phyloP scores from a whole-genome alignment of 305 asterid species.

The Euphrasia arctica region DNA sequence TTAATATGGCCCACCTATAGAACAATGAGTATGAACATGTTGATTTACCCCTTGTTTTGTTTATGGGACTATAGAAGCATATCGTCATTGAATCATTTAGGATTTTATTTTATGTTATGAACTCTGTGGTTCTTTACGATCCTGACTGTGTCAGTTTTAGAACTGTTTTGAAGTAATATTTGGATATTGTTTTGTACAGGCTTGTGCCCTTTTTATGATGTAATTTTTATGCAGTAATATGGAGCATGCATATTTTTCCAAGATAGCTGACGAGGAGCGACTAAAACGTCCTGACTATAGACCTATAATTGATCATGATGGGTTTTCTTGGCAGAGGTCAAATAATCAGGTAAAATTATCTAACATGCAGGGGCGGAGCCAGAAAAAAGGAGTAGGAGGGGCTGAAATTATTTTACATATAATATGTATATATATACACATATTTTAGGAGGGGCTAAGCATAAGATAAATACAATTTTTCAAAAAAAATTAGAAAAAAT shows the following conservation, averaged over 20 bases:
- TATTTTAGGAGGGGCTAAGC: too few relatives aligned
- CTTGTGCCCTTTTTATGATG: background rate
- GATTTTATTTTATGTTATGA: constrained; percentile 9
- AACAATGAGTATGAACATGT: background rate
- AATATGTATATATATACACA: too few relatives aligned
- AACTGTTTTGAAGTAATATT: constrained; percentile 1
- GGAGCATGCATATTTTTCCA: constrained; percentile 64
- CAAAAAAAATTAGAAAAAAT: too few relatives aligned
- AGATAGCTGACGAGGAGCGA: constrained; percentile 67
- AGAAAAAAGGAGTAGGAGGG: too few relatives aligned
- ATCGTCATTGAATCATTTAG: constrained; percentile 1
- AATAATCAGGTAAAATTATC: constrained; percentile 51
- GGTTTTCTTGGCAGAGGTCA: constrained; percentile 59
- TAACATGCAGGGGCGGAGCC: too few relatives aligned
- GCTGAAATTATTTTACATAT: too few relatives aligned
- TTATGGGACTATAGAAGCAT: constrained; percentile 8
- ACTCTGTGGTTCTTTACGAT: constrained; percentile 17
- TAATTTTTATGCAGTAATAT: constrained; percentile 41
- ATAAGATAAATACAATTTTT: too few relatives aligned
- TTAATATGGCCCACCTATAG: background rate
- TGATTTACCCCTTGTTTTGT: background rate
- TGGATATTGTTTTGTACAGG: constrained; percentile 6
- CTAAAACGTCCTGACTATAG: constrained; percentile 59
- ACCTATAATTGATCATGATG: constrained; percentile 80
- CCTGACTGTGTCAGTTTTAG: background rate